Base-by-base conservation (phyloP, 345 rosid genomes). In the Gossypium stocksii region DNA sequence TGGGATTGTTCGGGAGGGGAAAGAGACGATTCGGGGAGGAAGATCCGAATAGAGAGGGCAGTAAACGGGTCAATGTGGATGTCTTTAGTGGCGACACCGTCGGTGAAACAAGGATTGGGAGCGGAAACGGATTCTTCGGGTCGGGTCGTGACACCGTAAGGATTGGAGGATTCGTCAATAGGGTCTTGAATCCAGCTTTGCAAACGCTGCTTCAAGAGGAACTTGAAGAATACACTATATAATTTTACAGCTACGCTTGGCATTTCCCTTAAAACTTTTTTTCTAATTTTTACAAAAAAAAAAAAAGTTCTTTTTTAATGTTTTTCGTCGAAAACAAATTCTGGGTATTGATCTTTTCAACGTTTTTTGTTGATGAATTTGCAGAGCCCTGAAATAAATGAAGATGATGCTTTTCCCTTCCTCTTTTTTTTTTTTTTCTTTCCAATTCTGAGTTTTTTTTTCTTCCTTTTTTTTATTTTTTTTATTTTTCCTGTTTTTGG, bases 31-130 rank as follows among this genome's bases (percentile, higher is more conserved):
- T 94, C 94, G 0, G 98, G 96, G 6, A 94, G 92, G 77, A 94
- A 94, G 80, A 92, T 93, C 73, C 98, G 93, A 53, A 94, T 78
- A 46, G 94, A 80, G 23, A 94, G 89, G 38, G 96, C 89, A 41
- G 96, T 89, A 45, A 87, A 84, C 23, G 98, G 89, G 82, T 91
- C 96, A 84, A 92, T 91, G 73, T 94, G 98, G 81, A 94, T 91
- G 75, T 94, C 98, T 83, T 91, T 92, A 60, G 98, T 92, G 41
- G 98, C 98, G 60, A 92, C 97, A 27, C 98, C 98, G 74, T 92
- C 98, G 68, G 89, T 76, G 83, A 95, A 91, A 16, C 86, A 81
- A 20, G 99, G 98, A 69, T 91, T 91, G 65, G 90, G 73, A 22
- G 98, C 80, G 48, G 89, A 76, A 12, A 86, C 90, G 45, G 98